phyloP scores from a whole-genome alignment of 768 basidiomycete genomes.

The Termitomyces sp. region DNA sequence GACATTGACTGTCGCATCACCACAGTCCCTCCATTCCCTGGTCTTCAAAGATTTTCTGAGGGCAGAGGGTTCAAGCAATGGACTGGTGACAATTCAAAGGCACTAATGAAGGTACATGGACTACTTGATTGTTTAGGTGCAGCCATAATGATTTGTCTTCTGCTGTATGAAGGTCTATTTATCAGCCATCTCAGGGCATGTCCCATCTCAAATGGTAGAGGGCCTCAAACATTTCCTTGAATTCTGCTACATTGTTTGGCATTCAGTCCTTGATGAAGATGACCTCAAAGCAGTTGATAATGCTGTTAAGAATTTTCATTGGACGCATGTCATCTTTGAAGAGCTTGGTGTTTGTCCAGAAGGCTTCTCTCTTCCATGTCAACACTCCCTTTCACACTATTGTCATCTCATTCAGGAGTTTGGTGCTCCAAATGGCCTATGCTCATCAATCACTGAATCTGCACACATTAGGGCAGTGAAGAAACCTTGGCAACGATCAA shows the following conservation, averaged over 20 bases:
- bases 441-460: constrained; percentile 32
- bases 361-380: constrained; percentile 11
- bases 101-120: constrained; percentile 19
- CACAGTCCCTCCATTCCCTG: constrained; percentile 10
- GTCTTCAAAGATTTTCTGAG: constrained; percentile 8
- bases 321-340: constrained; percentile 19
- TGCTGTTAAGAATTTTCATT: constrained; percentile 23
- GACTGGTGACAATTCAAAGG: constrained; percentile 20
- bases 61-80: constrained; percentile 18
- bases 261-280: constrained; percentile 13
- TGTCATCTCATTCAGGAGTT: constrained; percentile 19
- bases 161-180: constrained; percentile 14
- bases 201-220: constrained; percentile 15
- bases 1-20: constrained; percentile 27
- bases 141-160: not conserved
- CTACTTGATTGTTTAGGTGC: not conserved
- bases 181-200: constrained; percentile 8
- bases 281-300: constrained; percentile 21
- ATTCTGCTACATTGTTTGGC: constrained; percentile 26
- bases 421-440: constrained; percentile 28
- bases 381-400: constrained; percentile 26
- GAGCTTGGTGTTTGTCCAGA: constrained; percentile 4
- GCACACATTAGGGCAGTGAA: too few relatives aligned
- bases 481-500: too few relatives aligned
- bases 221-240: constrained; percentile 24